phyloP scores from a whole-genome alignment of 2,329 filamentous ascomycete genomes.

The Incumbomyces lentus region DNA sequence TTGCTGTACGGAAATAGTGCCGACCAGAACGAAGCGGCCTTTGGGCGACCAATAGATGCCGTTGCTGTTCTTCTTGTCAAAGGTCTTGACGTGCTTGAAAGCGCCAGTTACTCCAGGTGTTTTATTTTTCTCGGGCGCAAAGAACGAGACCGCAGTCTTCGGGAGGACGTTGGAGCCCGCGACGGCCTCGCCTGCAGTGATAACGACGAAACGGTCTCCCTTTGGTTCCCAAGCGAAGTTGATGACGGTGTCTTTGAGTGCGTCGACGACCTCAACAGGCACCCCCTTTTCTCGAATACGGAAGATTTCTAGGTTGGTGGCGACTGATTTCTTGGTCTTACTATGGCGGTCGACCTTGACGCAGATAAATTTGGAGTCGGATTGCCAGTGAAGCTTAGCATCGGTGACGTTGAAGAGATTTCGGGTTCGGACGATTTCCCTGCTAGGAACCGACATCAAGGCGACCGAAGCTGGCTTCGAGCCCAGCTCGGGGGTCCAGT shows the following conservation, averaged over 20 bases:
- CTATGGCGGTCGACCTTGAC: constrained; percentile 98
- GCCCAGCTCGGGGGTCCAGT: constrained; percentile 97
- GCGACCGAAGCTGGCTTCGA: constrained; percentile 96
- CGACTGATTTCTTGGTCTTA: constrained; percentile 96
- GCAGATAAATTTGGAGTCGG: constrained; percentile 82
- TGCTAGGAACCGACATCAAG: constrained; percentile 90
- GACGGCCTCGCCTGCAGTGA: constrained; percentile 79
- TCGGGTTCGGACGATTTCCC: constrained; percentile 84
- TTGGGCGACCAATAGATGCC: constrained; percentile 98
- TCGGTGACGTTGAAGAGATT: constrained; percentile 98
- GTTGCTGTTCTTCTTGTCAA: constrained; percentile 99
- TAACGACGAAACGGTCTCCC: constrained; percentile 92
- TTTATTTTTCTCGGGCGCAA: constrained; percentile 92
- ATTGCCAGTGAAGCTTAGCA: constrained; percentile 98
- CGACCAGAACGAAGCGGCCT: constrained; percentile 88
- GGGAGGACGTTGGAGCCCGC: constrained; percentile 71
- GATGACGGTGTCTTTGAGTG: constrained; percentile 95
- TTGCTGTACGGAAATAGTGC: constrained; percentile 83
- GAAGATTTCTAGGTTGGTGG: constrained; percentile 97
- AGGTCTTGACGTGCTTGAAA: constrained; percentile 89
- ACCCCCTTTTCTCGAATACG: constrained; percentile 95
- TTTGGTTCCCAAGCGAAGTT: constrained; percentile 99
- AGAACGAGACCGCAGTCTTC: constrained; percentile 93
- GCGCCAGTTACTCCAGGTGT: constrained; percentile 62
- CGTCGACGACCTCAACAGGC: constrained; percentile 93